A percentile compares a stretch with the other conserved stretches of the same genome.
phyloP scores from a whole-genome alignment of 306 rosid genomes.

The Hippophae gyantsensis region DNA sequence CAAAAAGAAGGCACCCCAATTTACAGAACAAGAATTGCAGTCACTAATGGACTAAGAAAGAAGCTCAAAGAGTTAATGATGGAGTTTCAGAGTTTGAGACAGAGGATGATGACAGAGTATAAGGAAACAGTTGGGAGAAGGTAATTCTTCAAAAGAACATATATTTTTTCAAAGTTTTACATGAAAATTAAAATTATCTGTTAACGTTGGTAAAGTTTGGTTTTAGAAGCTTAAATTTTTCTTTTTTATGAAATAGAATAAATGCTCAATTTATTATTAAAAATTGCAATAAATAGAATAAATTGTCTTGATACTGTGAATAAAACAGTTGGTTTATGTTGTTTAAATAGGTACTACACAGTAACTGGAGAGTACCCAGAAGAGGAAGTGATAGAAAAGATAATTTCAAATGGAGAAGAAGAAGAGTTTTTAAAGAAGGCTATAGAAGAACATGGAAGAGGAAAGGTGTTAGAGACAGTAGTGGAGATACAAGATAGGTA shows the following conservation, averaged over 20 bases:
- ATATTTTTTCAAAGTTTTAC: too few relatives aligned
- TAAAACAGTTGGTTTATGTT: too few relatives aligned
- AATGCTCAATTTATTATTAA: too few relatives aligned
- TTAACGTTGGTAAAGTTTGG: too few relatives aligned
- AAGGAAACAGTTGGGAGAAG: slow-evolving; percentile 75
- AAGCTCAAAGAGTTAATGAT: slow-evolving; percentile 77
- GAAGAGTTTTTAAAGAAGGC: slow-evolving; percentile 56
- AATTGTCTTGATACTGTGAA: too few relatives aligned
- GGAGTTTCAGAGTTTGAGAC: slow-evolving; percentile 75
- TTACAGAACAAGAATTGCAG: slow-evolving; percentile 63
- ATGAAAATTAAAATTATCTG: too few relatives aligned
- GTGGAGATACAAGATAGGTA: slow-evolving; percentile 81
- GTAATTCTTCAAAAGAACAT: not conserved
- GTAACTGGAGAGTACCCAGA: slow-evolving; percentile 71
- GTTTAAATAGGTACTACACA: slow-evolving; percentile 24
- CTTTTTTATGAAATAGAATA: too few relatives aligned
- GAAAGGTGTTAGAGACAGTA: slow-evolving; percentile 72
- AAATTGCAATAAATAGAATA: too few relatives aligned
- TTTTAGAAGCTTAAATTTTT: too few relatives aligned
- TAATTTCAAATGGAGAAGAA: slow-evolving; percentile 51
- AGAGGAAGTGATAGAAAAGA: slow-evolving; percentile 77
- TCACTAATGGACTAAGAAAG: slow-evolving; percentile 62
- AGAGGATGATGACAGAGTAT: slow-evolving; percentile 72
- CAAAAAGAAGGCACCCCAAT: slow-evolving; percentile 54
- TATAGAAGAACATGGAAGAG: slow-evolving; percentile 61